These are phyloP conservation scores for Ceratobasidium sp. DNA, from an alignment of 1,284 basidiomycete species.

Conservation along the genomic window DNA sequence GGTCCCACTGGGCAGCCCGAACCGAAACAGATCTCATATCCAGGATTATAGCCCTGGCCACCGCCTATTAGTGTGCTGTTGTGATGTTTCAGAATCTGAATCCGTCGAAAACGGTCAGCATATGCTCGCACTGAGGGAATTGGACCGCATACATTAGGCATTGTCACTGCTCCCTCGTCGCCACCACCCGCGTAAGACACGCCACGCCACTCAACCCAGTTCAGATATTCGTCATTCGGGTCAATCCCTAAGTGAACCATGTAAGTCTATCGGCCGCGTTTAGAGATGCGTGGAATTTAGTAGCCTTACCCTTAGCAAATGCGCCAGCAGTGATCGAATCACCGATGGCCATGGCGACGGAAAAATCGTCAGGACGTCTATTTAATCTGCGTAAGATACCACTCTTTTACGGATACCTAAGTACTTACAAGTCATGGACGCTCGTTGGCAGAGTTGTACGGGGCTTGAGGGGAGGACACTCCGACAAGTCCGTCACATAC, in stretches of 20 bases:
- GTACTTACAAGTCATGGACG: constrained; percentile 46
- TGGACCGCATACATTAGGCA: constrained; percentile 57
- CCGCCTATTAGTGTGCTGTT: constrained; percentile 44
- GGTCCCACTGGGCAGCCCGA: constrained; percentile 42
- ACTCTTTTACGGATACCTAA: not conserved
- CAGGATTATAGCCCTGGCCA: constrained; percentile 46
- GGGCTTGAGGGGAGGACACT: constrained; percentile 43
- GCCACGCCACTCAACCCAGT: constrained; percentile 57
- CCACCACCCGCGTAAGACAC: constrained; percentile 58
- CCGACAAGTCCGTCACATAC: constrained; percentile 46
- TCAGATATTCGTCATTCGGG: constrained; percentile 45
- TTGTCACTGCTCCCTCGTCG: constrained; percentile 56
- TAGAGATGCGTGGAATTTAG: no score
- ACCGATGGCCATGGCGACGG: constrained; percentile 58
- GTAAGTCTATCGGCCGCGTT: no score
- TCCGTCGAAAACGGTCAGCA: no score
- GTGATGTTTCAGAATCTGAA: constrained; percentile 50
- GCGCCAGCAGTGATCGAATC: constrained; percentile 60
- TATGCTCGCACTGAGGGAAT: no score
- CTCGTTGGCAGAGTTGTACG: constrained; percentile 20
- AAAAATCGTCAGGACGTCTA: constrained; percentile 58
- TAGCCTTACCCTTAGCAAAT: constrained; percentile 54
- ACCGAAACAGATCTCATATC: constrained; percentile 50
- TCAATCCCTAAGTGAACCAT: constrained; percentile 42
- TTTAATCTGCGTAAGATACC: not conserved